These are phyloP conservation scores for Crepidotus variabilis DNA, from an alignment of 768 basidiomycete species.

Conservation along the genomic window DNA sequence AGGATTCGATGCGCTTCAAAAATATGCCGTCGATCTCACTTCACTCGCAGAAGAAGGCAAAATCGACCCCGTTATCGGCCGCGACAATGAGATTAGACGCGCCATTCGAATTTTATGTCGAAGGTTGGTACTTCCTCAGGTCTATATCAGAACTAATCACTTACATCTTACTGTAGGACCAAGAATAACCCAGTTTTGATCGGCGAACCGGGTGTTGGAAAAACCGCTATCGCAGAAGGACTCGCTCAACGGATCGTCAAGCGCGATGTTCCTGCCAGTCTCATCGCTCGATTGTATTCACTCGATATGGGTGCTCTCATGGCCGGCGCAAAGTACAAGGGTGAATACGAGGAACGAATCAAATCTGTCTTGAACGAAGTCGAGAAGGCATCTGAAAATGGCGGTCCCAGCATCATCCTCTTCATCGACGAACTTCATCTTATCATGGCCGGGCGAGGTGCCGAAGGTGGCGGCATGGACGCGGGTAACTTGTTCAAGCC, in stretches of 20 bases:
- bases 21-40: slow-evolving; percentile 86
- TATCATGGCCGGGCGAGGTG: slow-evolving; percentile 85
- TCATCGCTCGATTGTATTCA: slow-evolving; percentile 75
- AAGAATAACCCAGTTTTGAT: slow-evolving; percentile 98
- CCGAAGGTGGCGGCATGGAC: slow-evolving; percentile 89
- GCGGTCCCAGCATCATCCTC: slow-evolving; percentile 77
- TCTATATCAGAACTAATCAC: neutral
- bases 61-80: slow-evolving; percentile 92
- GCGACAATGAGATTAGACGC: slow-evolving; percentile 89
- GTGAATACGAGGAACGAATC: slow-evolving; percentile 94
- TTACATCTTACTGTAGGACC: slow-evolving; percentile 47
- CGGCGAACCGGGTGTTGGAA: slow-evolving; percentile 93
- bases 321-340: slow-evolving; percentile 92
- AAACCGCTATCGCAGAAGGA: slow-evolving; percentile 93
- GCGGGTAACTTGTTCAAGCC: slow-evolving; percentile 93
- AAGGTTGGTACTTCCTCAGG: slow-evolving; percentile 36
- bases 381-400: slow-evolving; percentile 79
- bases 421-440: slow-evolving; percentile 96
- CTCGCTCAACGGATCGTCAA: slow-evolving; percentile 95
- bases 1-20: slow-evolving; percentile 89
- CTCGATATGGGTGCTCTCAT: slow-evolving; percentile 95
- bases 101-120: slow-evolving; percentile 76
- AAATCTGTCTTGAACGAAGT: slow-evolving; percentile 91
- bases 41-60: slow-evolving; percentile 87
- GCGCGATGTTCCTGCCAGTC: slow-evolving; percentile 78